Evolutionary conservation across 2,329 filamentous ascomycete genomes (phyloP).

Genomic region (Phaeoacremonium minimum): DNA sequence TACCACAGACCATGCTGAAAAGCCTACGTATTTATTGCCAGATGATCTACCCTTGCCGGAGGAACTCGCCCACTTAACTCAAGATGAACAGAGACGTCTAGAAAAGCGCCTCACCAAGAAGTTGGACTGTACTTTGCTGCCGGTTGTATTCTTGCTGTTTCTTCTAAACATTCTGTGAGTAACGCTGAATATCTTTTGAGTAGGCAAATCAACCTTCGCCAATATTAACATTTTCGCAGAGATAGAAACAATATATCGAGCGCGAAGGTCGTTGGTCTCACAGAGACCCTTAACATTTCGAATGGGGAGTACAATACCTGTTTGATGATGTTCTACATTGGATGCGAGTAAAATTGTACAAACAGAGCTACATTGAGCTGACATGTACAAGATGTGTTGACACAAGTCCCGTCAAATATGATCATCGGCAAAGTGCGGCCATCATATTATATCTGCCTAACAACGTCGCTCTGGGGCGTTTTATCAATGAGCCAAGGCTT

Average conservation of each 20-base stretch:
- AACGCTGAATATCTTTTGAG: not conserved
- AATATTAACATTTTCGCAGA: too few species aligned
- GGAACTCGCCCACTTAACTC: slow-evolving; percentile 1
- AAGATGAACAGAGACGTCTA: not conserved
- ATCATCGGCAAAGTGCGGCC: slow-evolving; percentile 15
- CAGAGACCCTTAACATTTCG: slow-evolving; percentile 4
- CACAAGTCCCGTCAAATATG: slow-evolving; percentile 13
- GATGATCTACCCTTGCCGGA: slow-evolving; percentile 2
- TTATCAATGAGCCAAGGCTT: slow-evolving; percentile 24
- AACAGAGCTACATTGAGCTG: not conserved
- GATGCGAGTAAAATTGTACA: not conserved
- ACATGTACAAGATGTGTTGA: not conserved
- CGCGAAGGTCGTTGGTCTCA: slow-evolving; percentile 10
- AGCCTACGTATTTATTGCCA: slow-evolving; percentile 11
- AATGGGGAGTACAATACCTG: slow-evolving; percentile 6
- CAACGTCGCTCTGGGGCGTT: slow-evolving; percentile 17
- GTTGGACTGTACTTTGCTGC: slow-evolving; percentile 10
- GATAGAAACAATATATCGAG: slow-evolving; percentile 12
- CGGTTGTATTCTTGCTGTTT: slow-evolving; percentile 10
- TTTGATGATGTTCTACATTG: slow-evolving; percentile 7
- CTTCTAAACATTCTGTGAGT: slow-evolving; percentile 11
- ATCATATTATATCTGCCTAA: slow-evolving; percentile 15
- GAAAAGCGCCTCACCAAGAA: slow-evolving; percentile 3
- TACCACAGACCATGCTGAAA: slow-evolving; percentile 13
- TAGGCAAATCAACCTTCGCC: too few species aligned